Evolutionary conservation across 129 eudicot species (phyloP).

Genomic region (Calendula officinalis): DNA sequence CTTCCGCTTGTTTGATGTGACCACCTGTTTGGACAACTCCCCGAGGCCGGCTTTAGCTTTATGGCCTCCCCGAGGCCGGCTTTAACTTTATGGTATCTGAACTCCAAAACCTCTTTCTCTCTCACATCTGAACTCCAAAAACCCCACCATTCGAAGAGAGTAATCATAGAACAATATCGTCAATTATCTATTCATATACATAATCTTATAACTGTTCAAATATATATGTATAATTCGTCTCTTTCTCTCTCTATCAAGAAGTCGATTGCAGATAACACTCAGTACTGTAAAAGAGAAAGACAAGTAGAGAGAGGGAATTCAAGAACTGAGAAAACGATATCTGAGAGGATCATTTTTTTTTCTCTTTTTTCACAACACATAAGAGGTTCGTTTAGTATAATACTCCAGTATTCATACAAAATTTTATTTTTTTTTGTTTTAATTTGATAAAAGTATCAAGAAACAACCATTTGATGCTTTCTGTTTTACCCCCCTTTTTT

Average conservation of each 20-base stretch:
- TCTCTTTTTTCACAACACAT: slow-evolving; percentile 38
- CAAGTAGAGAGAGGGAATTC: slow-evolving; percentile 16
- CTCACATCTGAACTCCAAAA: no score
- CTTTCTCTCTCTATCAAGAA: slow-evolving; percentile 49
- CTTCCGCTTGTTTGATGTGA: no score
- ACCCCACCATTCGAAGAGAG: no score
- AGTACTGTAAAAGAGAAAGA: slow-evolving; percentile 21
- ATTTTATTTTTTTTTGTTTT: slow-evolving; percentile 4
- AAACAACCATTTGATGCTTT: slow-evolving; percentile 27
- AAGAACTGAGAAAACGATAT: slow-evolving; percentile 36
- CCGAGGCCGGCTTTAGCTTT: no score
- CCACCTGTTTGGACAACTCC: no score
- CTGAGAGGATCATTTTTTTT: slow-evolving; percentile 16
- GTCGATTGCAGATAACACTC: slow-evolving; percentile 67
- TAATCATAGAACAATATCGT: background rate
- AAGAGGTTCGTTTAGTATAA: slow-evolving; percentile 34
- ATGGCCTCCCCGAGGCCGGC: no score
- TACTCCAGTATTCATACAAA: slow-evolving; percentile 22
- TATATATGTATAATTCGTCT: slow-evolving; percentile 25
- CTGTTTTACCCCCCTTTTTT: no score
- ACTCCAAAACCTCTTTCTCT: no score
- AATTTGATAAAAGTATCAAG: slow-evolving; percentile 32
- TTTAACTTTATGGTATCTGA: no score
- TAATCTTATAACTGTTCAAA: no score
- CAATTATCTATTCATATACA: background rate